A percentile compares a stretch with the other conserved stretches of the same genome.
phyloP scores from a whole-genome alignment of 345 rosid species.

The Eucalyptus regnans region DNA sequence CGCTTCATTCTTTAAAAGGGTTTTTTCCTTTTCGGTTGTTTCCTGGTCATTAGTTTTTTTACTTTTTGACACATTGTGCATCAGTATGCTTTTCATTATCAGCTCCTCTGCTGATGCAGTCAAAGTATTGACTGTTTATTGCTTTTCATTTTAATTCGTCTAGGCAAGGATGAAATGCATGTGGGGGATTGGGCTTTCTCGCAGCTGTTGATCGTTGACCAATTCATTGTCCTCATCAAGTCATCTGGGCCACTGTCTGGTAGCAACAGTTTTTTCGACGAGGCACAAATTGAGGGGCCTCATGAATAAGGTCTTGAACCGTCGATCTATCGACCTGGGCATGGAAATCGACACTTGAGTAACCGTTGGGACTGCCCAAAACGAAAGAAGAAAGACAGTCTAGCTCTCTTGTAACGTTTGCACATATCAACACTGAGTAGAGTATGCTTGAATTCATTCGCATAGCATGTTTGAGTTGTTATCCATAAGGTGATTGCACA shows the following conservation, averaged over 20 bases:
- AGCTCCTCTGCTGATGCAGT: neutral
- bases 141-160: neutral
- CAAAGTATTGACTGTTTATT: neutral
- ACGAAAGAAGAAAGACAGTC: neutral
- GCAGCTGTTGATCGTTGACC: slow-evolving; percentile 12
- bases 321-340: neutral
- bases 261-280: slow-evolving; percentile 24
- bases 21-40: neutral
- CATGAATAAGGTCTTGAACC: slow-evolving; percentile 25
- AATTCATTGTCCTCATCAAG: slow-evolving; percentile 45
- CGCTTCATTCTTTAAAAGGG: neutral
- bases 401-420: neutral
- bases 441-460: neutral
- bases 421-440: neutral
- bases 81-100: neutral
- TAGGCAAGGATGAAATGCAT: slow-evolving; percentile 43
- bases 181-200: slow-evolving; percentile 64
- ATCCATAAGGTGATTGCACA: too few species aligned
- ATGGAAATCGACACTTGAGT: neutral
- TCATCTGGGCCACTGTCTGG: slow-evolving; percentile 30
- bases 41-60: neutral
- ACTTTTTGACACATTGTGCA: neutral
- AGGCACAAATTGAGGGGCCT: slow-evolving; percentile 9
- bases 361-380: neutral
- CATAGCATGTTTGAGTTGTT: neutral